These are phyloP conservation scores for Gracilariopsis chorda DNA, from an alignment of 23 red algal species.

Conservation along the genomic window DNA sequence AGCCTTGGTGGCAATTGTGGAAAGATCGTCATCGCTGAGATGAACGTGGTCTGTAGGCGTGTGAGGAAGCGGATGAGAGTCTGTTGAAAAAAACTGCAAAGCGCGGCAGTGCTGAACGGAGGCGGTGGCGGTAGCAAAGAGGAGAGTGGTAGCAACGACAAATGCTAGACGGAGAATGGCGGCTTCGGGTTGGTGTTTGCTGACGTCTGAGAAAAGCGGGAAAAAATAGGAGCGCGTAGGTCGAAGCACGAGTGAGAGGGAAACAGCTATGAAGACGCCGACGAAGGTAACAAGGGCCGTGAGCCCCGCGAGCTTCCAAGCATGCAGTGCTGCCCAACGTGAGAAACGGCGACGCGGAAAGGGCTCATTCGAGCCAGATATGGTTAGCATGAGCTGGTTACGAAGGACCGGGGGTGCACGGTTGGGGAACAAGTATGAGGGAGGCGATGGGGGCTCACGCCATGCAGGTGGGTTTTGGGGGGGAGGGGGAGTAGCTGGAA, in stretches of 20 bases:
- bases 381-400: conserved; percentile 1
- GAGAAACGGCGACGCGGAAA: not conserved
- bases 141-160: conserved; percentile 1
- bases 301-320: conserved; percentile 44
- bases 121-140: conserved; percentile 52
- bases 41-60: conserved; percentile 12
- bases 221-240: conserved; percentile 42
- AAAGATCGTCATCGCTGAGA: conserved; percentile 43
- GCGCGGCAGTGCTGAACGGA: conserved; percentile 38
- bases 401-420: too few species aligned
- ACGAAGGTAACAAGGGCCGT: conserved; percentile 44
- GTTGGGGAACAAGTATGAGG: too few species aligned
- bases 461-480: not conserved
- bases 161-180: conserved; percentile 26
- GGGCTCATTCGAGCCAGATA: conserved; percentile 1
- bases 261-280: conserved; percentile 47
- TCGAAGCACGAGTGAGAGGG: conserved; percentile 43
- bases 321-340: conserved; percentile 8
- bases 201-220: conserved; percentile 47
- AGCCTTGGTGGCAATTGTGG: not conserved
- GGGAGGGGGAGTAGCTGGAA: not conserved
- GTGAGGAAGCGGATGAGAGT: not conserved
- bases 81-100: conserved; percentile 10
- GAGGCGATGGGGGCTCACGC: too few species aligned
- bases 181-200: conserved; percentile 38